Evolutionary conservation across 2,329 filamentous ascomycete species (phyloP).

Genomic region (Aspergillus floridensis): DNA sequence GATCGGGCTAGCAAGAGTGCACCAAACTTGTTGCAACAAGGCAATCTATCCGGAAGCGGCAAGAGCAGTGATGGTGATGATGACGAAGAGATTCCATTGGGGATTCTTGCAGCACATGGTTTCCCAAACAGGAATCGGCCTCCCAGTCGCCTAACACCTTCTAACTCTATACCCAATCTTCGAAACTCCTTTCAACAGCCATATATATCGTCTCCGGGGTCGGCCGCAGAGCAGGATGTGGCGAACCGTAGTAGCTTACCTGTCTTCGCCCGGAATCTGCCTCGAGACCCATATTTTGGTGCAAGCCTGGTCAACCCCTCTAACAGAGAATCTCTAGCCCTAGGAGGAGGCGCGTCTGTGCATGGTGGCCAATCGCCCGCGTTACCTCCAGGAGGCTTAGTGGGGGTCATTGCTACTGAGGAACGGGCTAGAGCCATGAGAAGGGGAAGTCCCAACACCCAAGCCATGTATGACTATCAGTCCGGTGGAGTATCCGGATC

Average conservation of each 20-base stretch:
- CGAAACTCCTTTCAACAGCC: conserved; percentile 53
- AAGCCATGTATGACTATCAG: conserved; percentile 45
- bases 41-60: conserved; percentile 37
- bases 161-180: conserved; percentile 70
- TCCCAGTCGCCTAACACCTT: conserved; percentile 63
- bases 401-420: conserved; percentile 84
- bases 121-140: conserved; percentile 78
- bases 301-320: conserved; percentile 70
- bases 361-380: conserved; percentile 39
- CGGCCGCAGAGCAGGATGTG: conserved; percentile 46
- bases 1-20: conserved; percentile 60
- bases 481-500: conserved; percentile 31
- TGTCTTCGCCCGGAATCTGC: conserved; percentile 77
- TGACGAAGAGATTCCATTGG: conserved; percentile 84
- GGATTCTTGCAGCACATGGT: conserved; percentile 82
- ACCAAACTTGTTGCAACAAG: conserved; percentile 53
- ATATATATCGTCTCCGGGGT: conserved; percentile 55
- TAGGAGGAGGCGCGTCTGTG: conserved; percentile 58
- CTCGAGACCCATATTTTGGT: conserved; percentile 80
- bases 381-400: conserved; percentile 70
- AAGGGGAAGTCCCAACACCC: conserved; percentile 71
- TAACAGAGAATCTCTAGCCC: conserved; percentile 70
- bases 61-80: conserved; percentile 60
- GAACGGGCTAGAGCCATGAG: conserved; percentile 75
- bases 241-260: conserved; percentile 59